Conservation (phyloP, 352 stramenopile species). For the Phytopythium mirpurense region DNA sequence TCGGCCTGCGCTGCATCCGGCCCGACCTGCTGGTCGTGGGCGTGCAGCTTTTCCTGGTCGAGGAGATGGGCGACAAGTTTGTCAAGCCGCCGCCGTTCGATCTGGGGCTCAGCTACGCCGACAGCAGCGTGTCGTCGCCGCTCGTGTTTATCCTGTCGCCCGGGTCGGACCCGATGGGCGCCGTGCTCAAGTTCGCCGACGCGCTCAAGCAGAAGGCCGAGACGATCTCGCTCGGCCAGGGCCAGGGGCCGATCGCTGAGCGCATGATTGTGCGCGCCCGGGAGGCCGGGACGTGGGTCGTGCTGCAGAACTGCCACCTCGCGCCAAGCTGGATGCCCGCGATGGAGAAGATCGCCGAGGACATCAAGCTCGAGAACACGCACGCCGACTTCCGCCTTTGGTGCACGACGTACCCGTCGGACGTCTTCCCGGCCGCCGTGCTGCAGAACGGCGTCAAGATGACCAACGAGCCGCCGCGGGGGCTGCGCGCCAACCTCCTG, state of each 20-base stretch:
- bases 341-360: slow-evolving; percentile 90
- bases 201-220: slow-evolving; percentile 67
- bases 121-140: slow-evolving; percentile 81
- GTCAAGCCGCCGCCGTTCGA: slow-evolving; percentile 90
- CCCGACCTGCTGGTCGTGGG: slow-evolving; percentile 85
- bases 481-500: slow-evolving; percentile 88
- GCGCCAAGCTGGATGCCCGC: slow-evolving; percentile 91
- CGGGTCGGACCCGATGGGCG: slow-evolving; percentile 88
- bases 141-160: slow-evolving; percentile 92
- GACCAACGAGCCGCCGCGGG: slow-evolving; percentile 93
- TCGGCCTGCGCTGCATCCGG: slow-evolving; percentile 78
- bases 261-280: slow-evolving; percentile 81
- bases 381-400: slow-evolving; percentile 90
- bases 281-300: slow-evolving; percentile 86
- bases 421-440: slow-evolving; percentile 91
- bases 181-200: slow-evolving; percentile 88
- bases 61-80: slow-evolving; percentile 89
- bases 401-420: slow-evolving; percentile 93
- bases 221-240: slow-evolving; percentile 91
- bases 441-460: slow-evolving; percentile 97
- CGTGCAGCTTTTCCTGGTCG: slow-evolving; percentile 88
- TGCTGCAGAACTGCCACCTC: slow-evolving; percentile 91
- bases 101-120: slow-evolving; percentile 81
- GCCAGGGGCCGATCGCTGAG: slow-evolving; percentile 89
- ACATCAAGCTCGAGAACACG: slow-evolving; percentile 75